Base-by-base conservation (phyloP, 495 filamentous ascomycete species). In the Aspergillus sclerotioniger region DNA sequence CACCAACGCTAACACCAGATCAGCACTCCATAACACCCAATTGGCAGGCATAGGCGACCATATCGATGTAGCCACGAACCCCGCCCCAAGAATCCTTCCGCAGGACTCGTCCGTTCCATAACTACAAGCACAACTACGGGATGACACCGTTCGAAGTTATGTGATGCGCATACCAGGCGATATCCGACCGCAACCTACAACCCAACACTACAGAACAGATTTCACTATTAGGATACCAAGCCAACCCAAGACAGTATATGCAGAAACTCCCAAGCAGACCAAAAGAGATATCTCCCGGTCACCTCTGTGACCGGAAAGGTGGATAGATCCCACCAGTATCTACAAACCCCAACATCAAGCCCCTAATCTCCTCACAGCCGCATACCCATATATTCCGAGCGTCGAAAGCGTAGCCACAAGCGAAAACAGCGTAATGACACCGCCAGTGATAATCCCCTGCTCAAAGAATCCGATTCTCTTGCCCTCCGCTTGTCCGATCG, bases 1-100 rank as follows among this genome's bases (percentile, higher is more conserved):
- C 12, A 8, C 20, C n/a, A 49, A 49, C 47, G 21, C 49, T 52
- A 17, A 28, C 25, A 21, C 13, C 12, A 29, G 19, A 19, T 50
- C 37, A 31, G 35, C 33, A 41, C 15, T 17, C 3, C 52, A 83
- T 80, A 83, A 82, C 37, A 82, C 84, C 0, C 84, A 87, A 60
- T 87, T 83, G 84, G 78, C 77, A 29, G 65, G 65, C 4, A 6
- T 70, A 5, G 67, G 71, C 13, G 71, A 79, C 47, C 64, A 64
- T 35, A 78, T 85, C 60, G 71, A 82, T 59, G 72, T 87, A 8
- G 64, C 81, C 5, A 79, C 72, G 56, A 84, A 84, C 57, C 80
- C 81, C 0, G 73, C 64, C 3, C 82, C 82, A 0, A 62, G 54
- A 16, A 84, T 82, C 60, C 73, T 71, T 1, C 81, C 12, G 78